Evolutionary conservation across 306 rosid species (phyloP).

Genomic region (Gastrolobium bilobum): DNA sequence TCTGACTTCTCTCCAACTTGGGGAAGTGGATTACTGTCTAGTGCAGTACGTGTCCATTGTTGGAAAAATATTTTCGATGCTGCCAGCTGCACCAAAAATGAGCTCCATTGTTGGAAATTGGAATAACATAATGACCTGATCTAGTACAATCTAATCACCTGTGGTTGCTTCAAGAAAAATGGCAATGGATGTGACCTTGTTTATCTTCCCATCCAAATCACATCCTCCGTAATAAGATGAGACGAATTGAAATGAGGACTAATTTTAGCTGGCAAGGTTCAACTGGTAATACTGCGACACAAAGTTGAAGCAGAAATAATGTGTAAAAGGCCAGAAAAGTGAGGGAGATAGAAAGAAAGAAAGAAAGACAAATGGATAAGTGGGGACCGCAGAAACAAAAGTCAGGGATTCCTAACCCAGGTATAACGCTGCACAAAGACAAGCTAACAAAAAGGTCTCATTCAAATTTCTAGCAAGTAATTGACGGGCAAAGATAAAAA

Average conservation of each 20-base stretch:
- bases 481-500: background rate
- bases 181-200: background rate
- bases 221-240: background rate
- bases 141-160: no score
- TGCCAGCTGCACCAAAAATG: no score
- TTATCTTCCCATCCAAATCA: slow-evolving; percentile 29
- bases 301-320: slow-evolving; percentile 33
- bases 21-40: background rate
- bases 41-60: background rate
- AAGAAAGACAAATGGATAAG: background rate
- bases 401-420: slow-evolving; percentile 32
- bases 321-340: slow-evolving; percentile 25
- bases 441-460: slow-evolving; percentile 45
- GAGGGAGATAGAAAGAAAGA: slow-evolving; percentile 2
- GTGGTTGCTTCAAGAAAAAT: slow-evolving; percentile 32
- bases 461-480: slow-evolving; percentile 48
- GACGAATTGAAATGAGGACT: slow-evolving; percentile 12
- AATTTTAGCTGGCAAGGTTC: slow-evolving; percentile 33
- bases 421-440: slow-evolving; percentile 21
- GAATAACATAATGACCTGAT: no score
- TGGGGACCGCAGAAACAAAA: slow-evolving; percentile 57
- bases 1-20: background rate
- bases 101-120: no score
- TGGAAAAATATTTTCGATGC: background rate
- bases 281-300: slow-evolving; percentile 34